Base-by-base conservation (phyloP, 2,329 filamentous ascomycete species). In the Leptographium radiaticola region DNA sequence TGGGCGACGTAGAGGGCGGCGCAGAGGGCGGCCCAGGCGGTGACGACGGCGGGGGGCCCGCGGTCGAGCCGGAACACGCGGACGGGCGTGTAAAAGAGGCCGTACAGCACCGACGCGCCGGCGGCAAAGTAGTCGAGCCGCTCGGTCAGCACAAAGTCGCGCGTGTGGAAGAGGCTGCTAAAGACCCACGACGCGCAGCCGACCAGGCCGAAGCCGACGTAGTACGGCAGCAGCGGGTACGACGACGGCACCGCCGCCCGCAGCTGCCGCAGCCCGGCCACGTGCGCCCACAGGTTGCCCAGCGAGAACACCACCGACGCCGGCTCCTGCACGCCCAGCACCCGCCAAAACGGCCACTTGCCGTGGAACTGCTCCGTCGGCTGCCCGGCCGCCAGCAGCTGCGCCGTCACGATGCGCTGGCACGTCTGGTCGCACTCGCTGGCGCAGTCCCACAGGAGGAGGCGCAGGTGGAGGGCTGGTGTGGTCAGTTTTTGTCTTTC, bases 381-480 rank as follows among this genome's bases (percentile, higher is more conserved):
- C 34, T 81, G 79, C 56, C 81, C 77, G 58, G 78, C 73, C 31
- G 79, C 72, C 59, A 89, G 70, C 59, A 91, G 88, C 55, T 72
- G 71, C 61, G 80, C 70, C 54, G 93, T 97, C 56, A 94, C 77
- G 67, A 95, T 85, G 75, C 95, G 91, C 68, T 98, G 93, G 75
- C 93, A 98, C 57, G 87, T 85, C 74, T 98, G 95, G 75, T 98
- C 90, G 81, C 93, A 98, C 78, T 98, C 91, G 65, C 86, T 77
- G 57, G 86, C 80, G 72, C 93, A 98, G 66, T 82, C 83, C 93
- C 93, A 98, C 67, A 96, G 73, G 64, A 97, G 83, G 61, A 97
- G 76, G 58, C 87, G 87, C 66, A 85, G 89, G 69, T 87, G 81
- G 62, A 95, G 67, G 58, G 93, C 89, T 95, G 65, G 2, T 5